These are phyloP conservation scores for Volvox carteri DNA, from an alignment of 163 green algal genomes.

Conservation along the genomic window DNA sequence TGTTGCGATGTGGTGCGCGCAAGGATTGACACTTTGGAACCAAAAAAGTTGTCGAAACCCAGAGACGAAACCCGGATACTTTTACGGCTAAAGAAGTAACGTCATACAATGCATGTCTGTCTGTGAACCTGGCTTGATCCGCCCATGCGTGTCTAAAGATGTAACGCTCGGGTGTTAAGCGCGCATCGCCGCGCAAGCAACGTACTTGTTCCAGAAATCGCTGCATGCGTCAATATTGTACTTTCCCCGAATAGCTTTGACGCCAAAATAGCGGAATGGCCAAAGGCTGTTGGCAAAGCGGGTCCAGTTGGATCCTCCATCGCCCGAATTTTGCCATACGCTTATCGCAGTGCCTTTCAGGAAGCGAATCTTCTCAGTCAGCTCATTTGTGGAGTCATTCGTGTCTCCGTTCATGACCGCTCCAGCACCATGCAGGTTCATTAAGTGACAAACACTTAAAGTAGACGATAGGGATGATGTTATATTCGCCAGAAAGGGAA, in stretches of 20 bases:
- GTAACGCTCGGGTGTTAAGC: not conserved
- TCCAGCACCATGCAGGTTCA: not conserved
- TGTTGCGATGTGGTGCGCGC: too few relatives aligned
- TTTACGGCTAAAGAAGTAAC: too few relatives aligned
- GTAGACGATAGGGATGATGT: too few relatives aligned
- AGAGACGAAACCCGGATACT: too few relatives aligned
- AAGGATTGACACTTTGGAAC: too few relatives aligned
- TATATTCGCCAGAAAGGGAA: not conserved
- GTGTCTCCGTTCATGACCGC: conserved; percentile 23
- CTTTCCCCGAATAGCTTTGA: conserved; percentile 64
- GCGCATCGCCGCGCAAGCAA: not conserved
- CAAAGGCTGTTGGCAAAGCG: conserved; percentile 63
- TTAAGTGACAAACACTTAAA: not conserved
- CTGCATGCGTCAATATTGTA: conserved; percentile 68
- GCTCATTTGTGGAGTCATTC: not conserved
- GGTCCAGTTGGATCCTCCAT: conserved; percentile 72
- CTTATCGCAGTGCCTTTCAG: conserved; percentile 39
- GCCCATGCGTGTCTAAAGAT: too few relatives aligned
- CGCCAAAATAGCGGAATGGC: conserved; percentile 68
- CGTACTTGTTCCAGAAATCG: conserved; percentile 73
- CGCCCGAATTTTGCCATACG: conserved; percentile 56
- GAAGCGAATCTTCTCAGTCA: conserved; percentile 21
- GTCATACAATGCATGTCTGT: not conserved
- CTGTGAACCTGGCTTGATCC: too few relatives aligned
- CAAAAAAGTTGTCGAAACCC: too few relatives aligned